Evolutionary conservation across 1,284 basidiomycete species (phyloP).

Genomic region (Microbotryum scabiosae): DNA sequence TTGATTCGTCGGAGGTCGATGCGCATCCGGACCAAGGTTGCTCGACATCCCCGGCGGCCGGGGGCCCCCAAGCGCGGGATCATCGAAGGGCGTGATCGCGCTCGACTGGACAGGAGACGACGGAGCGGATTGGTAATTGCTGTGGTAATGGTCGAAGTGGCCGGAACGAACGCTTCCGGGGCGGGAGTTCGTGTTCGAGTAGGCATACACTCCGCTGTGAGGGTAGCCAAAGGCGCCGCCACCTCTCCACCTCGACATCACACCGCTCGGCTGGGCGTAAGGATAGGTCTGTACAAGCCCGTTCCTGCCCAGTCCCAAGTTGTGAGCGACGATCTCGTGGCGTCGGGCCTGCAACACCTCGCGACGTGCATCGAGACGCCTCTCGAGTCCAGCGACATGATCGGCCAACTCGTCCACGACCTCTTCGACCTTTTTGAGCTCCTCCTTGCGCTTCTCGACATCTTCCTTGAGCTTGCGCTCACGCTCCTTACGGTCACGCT

Average conservation of each 20-base stretch:
- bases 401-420: slow-evolving; percentile 54
- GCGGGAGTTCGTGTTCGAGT: slow-evolving; percentile 19
- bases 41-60: neutral
- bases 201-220: neutral
- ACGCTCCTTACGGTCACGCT: slow-evolving; percentile 39
- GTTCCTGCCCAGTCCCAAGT: slow-evolving; percentile 9
- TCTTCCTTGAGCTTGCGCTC: slow-evolving; percentile 37
- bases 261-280: slow-evolving; percentile 42
- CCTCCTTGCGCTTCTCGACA: slow-evolving; percentile 36
- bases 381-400: slow-evolving; percentile 62
- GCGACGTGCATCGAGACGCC: slow-evolving; percentile 33
- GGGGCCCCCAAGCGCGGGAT: neutral
- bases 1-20: slow-evolving; percentile 16
- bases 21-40: neutral
- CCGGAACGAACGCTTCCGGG: slow-evolving; percentile 24
- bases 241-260: slow-evolving; percentile 48
- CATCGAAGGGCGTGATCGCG: slow-evolving; percentile 18
- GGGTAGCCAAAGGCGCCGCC: neutral
- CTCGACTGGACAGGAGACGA: slow-evolving; percentile 20
- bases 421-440: slow-evolving; percentile 36
- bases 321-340: slow-evolving; percentile 12
- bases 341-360: slow-evolving; percentile 24
- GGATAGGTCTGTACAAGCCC: slow-evolving; percentile 1
- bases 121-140: slow-evolving; percentile 21
- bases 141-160: slow-evolving; percentile 19